Percentiles rank a stretch among this genome's conserved stretches.
Evolutionary conservation across 208 protist genomes (phyloP).

Genomic region (Crithidia expoeki): DNA sequence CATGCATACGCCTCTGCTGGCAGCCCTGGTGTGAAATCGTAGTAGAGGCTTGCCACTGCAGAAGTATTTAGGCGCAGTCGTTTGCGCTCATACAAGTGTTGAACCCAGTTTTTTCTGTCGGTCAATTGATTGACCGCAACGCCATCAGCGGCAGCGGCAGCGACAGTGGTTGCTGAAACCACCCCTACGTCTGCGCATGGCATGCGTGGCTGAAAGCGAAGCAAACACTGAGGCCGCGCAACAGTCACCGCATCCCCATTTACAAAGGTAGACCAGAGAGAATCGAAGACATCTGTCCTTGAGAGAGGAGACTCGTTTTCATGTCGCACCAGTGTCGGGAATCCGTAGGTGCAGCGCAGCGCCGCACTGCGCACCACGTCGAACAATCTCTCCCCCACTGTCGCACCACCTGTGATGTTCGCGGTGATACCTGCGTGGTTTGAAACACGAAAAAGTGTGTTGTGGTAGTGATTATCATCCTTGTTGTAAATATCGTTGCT

Average conservation of each 20-base stretch:
- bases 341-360: slow-evolving; percentile 3
- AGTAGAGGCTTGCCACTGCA: slow-evolving; percentile 7
- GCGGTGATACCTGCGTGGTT: neutral
- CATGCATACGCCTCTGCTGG: neutral
- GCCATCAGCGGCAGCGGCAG: too few relatives aligned
- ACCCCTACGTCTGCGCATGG: slow-evolving; percentile 10
- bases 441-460: too few relatives aligned
- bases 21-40: slow-evolving; percentile 9
- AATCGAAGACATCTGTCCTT: neutral
- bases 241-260: too few relatives aligned
- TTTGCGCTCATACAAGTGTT: slow-evolving; percentile 6
- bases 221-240: neutral
- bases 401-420: neutral
- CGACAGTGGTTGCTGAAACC: too few relatives aligned
- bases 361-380: neutral
- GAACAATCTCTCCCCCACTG: slow-evolving; percentile 4
- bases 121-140: neutral
- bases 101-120: neutral
- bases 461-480: neutral
- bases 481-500: neutral
- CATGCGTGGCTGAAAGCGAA: slow-evolving; percentile 5
- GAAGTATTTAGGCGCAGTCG: neutral
- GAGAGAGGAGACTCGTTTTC: neutral
- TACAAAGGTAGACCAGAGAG: slow-evolving; percentile 1
- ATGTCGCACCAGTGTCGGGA: neutral